Conservation (phyloP, 2,329 filamentous ascomycete species). For the Arthrobotrys conoides region DNA sequence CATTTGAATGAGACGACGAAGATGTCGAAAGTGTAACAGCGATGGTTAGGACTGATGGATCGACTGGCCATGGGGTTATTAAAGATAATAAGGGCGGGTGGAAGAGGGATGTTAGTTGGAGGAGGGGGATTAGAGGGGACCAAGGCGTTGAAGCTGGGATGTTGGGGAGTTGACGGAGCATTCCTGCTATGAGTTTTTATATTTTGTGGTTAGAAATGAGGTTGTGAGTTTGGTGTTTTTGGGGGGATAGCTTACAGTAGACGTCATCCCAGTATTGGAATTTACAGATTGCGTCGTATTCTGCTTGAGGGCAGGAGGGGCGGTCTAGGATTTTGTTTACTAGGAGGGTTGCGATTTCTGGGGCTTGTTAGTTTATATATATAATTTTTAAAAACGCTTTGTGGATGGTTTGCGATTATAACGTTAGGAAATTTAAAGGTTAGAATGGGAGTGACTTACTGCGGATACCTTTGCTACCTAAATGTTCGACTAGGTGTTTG, state of each 20-base stretch:
- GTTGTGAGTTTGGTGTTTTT: too few relatives aligned
- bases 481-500: slow-evolving; percentile 31
- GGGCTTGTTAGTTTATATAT: neutral
- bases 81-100: neutral
- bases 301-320: slow-evolving; percentile 14
- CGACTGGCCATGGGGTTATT: slow-evolving; percentile 39
- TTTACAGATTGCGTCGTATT: slow-evolving; percentile 40
- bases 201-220: too few relatives aligned
- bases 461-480: slow-evolving; percentile 41
- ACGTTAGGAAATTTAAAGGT: too few relatives aligned
- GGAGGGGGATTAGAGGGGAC: slow-evolving; percentile 46
- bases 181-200: slow-evolving; percentile 26
- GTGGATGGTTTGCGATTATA: too few relatives aligned
- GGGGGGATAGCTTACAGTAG: slow-evolving; percentile 33
- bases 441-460: slow-evolving; percentile 16
- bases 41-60: slow-evolving; percentile 30
- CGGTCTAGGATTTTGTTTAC: slow-evolving; percentile 52
- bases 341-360: slow-evolving; percentile 44
- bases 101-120: slow-evolving; percentile 53
- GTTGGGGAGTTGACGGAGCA: slow-evolving; percentile 42
- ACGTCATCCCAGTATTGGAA: slow-evolving; percentile 53
- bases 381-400: too few relatives aligned
- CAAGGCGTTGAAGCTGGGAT: slow-evolving; percentile 40
- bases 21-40: slow-evolving; percentile 18
- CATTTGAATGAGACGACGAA: neutral